Evolutionary conservation across 352 stramenopile species (phyloP).

Genomic region (Peronospora tabacina): DNA sequence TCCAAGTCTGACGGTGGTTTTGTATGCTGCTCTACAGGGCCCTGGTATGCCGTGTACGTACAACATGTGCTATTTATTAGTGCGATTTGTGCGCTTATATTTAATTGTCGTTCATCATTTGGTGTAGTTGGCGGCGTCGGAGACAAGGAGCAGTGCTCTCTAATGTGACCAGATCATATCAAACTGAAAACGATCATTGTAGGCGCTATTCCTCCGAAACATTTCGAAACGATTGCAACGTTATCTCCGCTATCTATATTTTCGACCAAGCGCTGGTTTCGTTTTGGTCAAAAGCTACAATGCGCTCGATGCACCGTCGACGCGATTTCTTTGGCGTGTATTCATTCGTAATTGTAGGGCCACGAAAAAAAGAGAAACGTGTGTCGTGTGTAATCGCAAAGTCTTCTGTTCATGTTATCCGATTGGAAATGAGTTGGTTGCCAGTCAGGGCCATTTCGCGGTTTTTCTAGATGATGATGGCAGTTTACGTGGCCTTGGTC

Average conservation of each 20-base stretch:
- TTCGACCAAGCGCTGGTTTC: slow-evolving; percentile 20
- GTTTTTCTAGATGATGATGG: too few species aligned
- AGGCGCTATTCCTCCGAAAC: slow-evolving; percentile 18
- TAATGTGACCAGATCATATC: slow-evolving; percentile 44
- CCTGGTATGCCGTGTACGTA: slow-evolving; percentile 63
- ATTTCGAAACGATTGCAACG: slow-evolving; percentile 25
- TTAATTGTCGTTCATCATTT: slow-evolving; percentile 5
- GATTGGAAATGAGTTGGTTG: too few species aligned
- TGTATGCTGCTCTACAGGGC: slow-evolving; percentile 30
- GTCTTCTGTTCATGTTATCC: slow-evolving; percentile 35
- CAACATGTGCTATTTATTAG: slow-evolving; percentile 1
- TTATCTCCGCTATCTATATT: slow-evolving; percentile 8
- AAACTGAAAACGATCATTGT: slow-evolving; percentile 8
- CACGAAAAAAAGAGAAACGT: slow-evolving; percentile 38
- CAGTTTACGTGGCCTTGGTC: too few species aligned
- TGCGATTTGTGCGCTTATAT: slow-evolving; percentile 1
- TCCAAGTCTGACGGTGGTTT: slow-evolving; percentile 1
- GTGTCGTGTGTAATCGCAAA: slow-evolving; percentile 55
- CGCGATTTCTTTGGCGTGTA: slow-evolving; percentile 66
- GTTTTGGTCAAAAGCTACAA: background rate
- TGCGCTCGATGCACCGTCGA: slow-evolving; percentile 34
- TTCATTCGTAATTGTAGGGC: slow-evolving; percentile 50
- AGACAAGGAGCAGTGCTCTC: slow-evolving; percentile 62
- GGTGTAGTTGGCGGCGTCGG: slow-evolving; percentile 38
- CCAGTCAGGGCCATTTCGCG: too few species aligned